Evolutionary conservation across 2,329 filamentous ascomycete species (phyloP), one percentile per base, ranked within the genome.

Genomic region (Ascochyta rabiei): DNA sequence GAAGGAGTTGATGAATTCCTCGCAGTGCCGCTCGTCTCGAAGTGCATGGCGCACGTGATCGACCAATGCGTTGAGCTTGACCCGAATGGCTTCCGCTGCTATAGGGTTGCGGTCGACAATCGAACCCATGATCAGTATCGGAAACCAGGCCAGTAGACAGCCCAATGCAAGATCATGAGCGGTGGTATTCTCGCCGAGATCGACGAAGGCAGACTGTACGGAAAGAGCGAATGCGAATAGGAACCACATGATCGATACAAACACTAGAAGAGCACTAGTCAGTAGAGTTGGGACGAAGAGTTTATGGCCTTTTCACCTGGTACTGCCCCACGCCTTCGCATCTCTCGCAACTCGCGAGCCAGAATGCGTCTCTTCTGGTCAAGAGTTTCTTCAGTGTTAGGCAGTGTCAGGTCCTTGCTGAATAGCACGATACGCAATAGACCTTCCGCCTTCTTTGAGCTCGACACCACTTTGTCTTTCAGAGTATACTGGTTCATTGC

Each of bases 21-120:
- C 47, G 19, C 69, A 63, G 37, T 71, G 64, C 1, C 48, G 34
- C 3, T 64, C 48, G 40, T 77, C 67, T 12, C 61, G 63, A 0
- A 77, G 56, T 0, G 75, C 69, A 15, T 61, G 51, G 6, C 74
- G 64, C 6, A 76, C 74, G 18, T 69, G 69, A 18, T 77, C 70
- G n/a, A 79, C 63, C 9, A 79, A 54, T 2, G 67, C 62, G 56
- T 79, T 80, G 2, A 79, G 59, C 46, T 76, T 75, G 19, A 63
- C 61, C 2, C 71, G 66, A 12, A 79, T 76, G 15, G 75, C 68
- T 28, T 78, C 74, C 5, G 76, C 64, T 4, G 77, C 75, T 2
- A 76, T 73, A 1, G 76, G 78, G 47, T 81, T 81, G 15, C 79
- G 72, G 53, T 81, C 79, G 3, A 80, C 72, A 21, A 81, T 80